phyloP scores from a whole-genome alignment of 352 stramenopile species.

The Pythium dissotocum region DNA sequence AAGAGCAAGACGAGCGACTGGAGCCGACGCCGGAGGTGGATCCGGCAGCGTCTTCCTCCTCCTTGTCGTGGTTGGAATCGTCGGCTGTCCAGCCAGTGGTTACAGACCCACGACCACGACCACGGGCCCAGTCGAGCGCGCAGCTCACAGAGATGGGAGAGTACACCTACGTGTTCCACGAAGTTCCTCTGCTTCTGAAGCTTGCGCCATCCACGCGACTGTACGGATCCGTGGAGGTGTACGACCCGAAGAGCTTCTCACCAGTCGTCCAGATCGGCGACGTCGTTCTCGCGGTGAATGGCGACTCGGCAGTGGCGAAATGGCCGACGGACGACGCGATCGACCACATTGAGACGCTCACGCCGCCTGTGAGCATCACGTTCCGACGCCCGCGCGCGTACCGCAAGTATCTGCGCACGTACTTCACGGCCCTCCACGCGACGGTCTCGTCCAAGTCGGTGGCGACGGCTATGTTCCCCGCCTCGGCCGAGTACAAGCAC shows the following conservation, averaged over 20 bases:
- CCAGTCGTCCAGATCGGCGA: slow-evolving; percentile 56
- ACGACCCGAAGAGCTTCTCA: slow-evolving; percentile 53
- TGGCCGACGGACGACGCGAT: slow-evolving; percentile 60
- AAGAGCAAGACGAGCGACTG: neutral
- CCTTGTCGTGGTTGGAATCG: neutral
- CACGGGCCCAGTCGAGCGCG: slow-evolving; percentile 3
- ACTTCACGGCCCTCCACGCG: slow-evolving; percentile 35
- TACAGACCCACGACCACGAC: neutral
- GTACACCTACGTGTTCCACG: slow-evolving; percentile 54
- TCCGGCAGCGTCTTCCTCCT: slow-evolving; percentile 1
- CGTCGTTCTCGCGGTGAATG: slow-evolving; percentile 71
- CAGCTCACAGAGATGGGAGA: slow-evolving; percentile 55
- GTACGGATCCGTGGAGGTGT: slow-evolving; percentile 76
- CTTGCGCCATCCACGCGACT: slow-evolving; percentile 69
- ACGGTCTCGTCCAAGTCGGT: slow-evolving; percentile 49
- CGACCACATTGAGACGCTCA: slow-evolving; percentile 47
- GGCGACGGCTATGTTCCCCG: slow-evolving; percentile 66
- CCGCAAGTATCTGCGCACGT: slow-evolving; percentile 50
- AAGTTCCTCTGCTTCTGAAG: slow-evolving; percentile 49
- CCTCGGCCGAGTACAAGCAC: slow-evolving; percentile 67
- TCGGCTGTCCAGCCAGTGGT: neutral
- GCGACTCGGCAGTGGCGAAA: slow-evolving; percentile 41
- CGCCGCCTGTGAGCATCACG: slow-evolving; percentile 46
- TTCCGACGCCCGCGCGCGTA: slow-evolving; percentile 63
- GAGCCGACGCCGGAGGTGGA: slow-evolving; percentile 16